A percentile compares a stretch with the other conserved stretches of the same genome.
These are phyloP conservation scores for Kurtzmaniella natalensis DNA, from an alignment of 1,139 yeast species.

Conservation along the genomic window DNA sequence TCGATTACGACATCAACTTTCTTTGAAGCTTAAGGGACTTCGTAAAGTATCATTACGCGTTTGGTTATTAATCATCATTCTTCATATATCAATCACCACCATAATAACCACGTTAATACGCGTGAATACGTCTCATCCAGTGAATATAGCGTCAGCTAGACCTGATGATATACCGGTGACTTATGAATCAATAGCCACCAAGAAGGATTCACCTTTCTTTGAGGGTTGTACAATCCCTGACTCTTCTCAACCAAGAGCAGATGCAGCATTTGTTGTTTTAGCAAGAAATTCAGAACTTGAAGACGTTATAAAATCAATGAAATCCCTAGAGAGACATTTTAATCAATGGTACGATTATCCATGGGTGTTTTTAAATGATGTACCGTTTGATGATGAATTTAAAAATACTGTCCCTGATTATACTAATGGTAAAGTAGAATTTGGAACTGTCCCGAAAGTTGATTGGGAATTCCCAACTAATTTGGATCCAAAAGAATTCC, in stretches of 20 bases:
- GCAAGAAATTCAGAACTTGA: slow-evolving; percentile 72
- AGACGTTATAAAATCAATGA: slow-evolving; percentile 66
- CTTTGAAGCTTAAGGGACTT: neutral
- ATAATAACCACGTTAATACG: neutral
- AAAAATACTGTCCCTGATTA: slow-evolving; percentile 42
- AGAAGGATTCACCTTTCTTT: slow-evolving; percentile 41
- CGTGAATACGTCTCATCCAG: slow-evolving; percentile 3
- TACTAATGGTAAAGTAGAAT: slow-evolving; percentile 58
- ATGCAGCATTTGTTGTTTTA: slow-evolving; percentile 80
- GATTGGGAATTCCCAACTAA: slow-evolving; percentile 58
- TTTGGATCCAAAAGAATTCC: slow-evolving; percentile 30
- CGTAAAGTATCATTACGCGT: neutral
- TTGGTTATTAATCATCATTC: neutral
- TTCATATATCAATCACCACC: neutral
- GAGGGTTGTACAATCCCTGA: slow-evolving; percentile 49
- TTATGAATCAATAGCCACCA: slow-evolving; percentile 23
- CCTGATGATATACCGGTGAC: slow-evolving; percentile 20
- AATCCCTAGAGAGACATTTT: slow-evolving; percentile 75
- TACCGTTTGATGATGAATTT: slow-evolving; percentile 63
- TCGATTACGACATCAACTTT: no score
- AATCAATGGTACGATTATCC: slow-evolving; percentile 91
- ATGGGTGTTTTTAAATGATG: slow-evolving; percentile 82
- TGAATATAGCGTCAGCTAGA: slow-evolving; percentile 5
- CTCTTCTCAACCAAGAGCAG: slow-evolving; percentile 38
- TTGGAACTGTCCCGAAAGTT: slow-evolving; percentile 58